These are phyloP conservation scores for Dianthus caryophyllus DNA, from an alignment of 148 eudicot species.

Conservation along the genomic window DNA sequence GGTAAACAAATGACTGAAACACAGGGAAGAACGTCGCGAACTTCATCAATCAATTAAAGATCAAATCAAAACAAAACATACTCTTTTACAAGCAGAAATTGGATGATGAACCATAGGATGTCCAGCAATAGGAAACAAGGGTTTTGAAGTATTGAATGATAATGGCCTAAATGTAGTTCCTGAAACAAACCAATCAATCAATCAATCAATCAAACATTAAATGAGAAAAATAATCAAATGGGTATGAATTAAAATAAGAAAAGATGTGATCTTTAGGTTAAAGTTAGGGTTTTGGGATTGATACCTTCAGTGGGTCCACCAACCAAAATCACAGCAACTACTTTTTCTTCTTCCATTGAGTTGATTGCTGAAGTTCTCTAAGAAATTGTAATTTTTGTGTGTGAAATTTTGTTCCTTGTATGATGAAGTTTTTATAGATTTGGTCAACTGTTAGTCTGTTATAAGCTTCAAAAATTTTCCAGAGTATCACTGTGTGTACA, in stretches of 20 bases:
- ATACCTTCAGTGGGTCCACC: conserved; percentile 92
- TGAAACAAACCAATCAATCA: conserved; percentile 21
- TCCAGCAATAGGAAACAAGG: conserved; percentile 92
- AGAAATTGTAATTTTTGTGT: background rate
- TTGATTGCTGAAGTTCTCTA: background rate
- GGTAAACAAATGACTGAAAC: no score
- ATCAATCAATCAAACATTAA: no score
- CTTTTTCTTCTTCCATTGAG: conserved; percentile 49
- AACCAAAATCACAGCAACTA: conserved; percentile 82
- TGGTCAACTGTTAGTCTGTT: no score
- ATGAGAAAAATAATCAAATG: conserved; percentile 14
- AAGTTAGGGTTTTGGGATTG: conserved; percentile 5
- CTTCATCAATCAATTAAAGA: background rate
- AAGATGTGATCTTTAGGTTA: conserved; percentile 18
- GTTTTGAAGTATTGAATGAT: conserved; percentile 86
- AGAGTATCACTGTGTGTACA: no score
- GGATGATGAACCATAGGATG: conserved; percentile 95
- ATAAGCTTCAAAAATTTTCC: no score
- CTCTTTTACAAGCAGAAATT: conserved; percentile 91
- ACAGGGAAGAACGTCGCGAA: background rate
- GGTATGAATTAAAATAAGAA: conserved; percentile 6
- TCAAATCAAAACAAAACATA: conserved; percentile 19
- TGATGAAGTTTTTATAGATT: no score
- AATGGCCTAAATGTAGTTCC: conserved; percentile 89
- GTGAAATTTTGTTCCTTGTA: no score